Conservation (phyloP, 495 filamentous ascomycete species). For the Penicillium subrubescens region DNA sequence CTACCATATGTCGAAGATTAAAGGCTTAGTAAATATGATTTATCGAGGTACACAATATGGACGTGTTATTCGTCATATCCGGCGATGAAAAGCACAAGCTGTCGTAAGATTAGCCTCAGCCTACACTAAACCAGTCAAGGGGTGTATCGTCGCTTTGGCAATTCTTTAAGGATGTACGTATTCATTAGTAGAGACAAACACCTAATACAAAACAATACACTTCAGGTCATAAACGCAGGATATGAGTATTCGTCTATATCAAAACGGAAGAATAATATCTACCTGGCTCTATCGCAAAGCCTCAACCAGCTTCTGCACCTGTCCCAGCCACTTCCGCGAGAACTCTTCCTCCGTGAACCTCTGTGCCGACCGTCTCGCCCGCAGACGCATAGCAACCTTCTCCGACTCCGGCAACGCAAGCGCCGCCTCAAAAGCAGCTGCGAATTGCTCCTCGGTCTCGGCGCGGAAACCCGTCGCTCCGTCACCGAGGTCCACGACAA, state of each 20-base stretch:
- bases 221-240: neutral
- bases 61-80: too few relatives aligned
- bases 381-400: slow-evolving; percentile 66
- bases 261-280: slow-evolving; percentile 7
- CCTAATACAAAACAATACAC: neutral
- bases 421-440: slow-evolving; percentile 73
- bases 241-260: slow-evolving; percentile 14
- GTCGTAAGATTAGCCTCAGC: too few relatives aligned
- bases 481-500: slow-evolving; percentile 78
- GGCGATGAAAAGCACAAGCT: too few relatives aligned
- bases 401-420: slow-evolving; percentile 67
- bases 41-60: too few relatives aligned
- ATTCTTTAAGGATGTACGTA: neutral
- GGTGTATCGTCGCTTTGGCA: too few relatives aligned
- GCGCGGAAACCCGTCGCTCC: slow-evolving; percentile 86
- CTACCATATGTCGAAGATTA: too few relatives aligned
- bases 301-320: slow-evolving; percentile 70
- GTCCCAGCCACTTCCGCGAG: slow-evolving; percentile 67
- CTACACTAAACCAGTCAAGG: too few relatives aligned
- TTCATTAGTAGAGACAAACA: neutral
- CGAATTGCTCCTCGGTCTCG: slow-evolving; percentile 73
- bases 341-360: slow-evolving; percentile 91
- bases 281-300: slow-evolving; percentile 21
- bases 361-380: slow-evolving; percentile 74
- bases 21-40: too few relatives aligned